phyloP scores from a whole-genome alignment of 139 green algal species.

The Volvox reticuliferus region DNA sequence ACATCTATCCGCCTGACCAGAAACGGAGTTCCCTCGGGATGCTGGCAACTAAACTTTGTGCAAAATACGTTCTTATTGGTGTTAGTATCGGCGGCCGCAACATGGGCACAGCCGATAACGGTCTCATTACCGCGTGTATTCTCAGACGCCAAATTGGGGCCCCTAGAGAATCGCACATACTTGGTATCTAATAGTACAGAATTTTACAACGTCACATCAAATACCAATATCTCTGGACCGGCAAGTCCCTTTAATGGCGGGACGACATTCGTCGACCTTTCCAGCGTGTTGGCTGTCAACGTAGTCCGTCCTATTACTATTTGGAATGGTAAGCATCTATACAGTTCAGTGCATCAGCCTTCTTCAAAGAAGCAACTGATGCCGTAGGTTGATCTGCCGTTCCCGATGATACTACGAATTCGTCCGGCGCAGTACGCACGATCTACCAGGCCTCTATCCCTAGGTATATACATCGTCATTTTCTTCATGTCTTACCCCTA shows the following conservation, averaged over 20 bases:
- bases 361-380: too few species aligned
- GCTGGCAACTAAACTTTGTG: neutral
- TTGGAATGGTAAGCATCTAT: neutral
- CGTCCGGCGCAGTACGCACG: too few species aligned
- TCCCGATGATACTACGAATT: too few species aligned
- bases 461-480: too few species aligned
- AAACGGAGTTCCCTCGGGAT: too few species aligned
- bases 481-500: too few species aligned
- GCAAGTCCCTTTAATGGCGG: neutral
- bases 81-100: neutral
- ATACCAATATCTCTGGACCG: neutral
- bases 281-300: neutral
- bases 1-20: too few species aligned
- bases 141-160: neutral
- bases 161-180: neutral
- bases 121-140: neutral
- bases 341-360: too few species aligned
- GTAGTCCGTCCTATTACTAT: neutral
- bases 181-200: neutral
- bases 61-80: neutral
- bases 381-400: too few species aligned
- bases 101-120: neutral
- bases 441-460: too few species aligned
- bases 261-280: neutral
- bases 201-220: neutral